phyloP scores from a whole-genome alignment of 176 grass and related monocot species.

The Microstegium vimineum region DNA sequence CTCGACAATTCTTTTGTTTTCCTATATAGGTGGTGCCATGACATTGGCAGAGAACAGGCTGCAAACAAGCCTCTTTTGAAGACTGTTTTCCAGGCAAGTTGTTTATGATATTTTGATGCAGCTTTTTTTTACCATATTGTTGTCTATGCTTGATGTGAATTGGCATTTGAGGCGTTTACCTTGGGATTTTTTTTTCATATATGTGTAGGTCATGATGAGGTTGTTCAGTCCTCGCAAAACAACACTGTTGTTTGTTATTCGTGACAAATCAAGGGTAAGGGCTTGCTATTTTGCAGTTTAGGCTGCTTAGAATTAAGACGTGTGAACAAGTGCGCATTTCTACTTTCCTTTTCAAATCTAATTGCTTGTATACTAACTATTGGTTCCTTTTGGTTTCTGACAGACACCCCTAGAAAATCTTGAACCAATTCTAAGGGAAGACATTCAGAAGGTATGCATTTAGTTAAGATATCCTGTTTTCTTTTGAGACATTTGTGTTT shows the following conservation, averaged over 20 bases:
- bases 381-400: slow-evolving; percentile 27
- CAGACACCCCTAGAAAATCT: slow-evolving; percentile 94
- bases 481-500: slow-evolving; percentile 9
- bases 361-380: slow-evolving; percentile 5
- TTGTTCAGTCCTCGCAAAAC: slow-evolving; percentile 98
- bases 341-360: slow-evolving; percentile 12
- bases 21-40: slow-evolving; percentile 91
- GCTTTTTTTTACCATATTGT: background rate
- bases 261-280: slow-evolving; percentile 90
- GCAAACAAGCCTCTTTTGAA: slow-evolving; percentile 99
- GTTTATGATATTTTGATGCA: slow-evolving; percentile 7
- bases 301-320: background rate
- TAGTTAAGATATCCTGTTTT: slow-evolving; percentile 4
- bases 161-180: background rate
- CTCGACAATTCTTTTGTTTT: slow-evolving; percentile 23
- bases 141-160: background rate
- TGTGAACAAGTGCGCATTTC: background rate
- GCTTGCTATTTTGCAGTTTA: slow-evolving; percentile 8
- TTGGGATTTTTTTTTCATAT: slow-evolving; percentile 3
- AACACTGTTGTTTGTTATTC: slow-evolving; percentile 92
- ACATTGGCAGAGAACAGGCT: slow-evolving; percentile 99
- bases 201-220: slow-evolving; percentile 92
- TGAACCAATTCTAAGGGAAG: slow-evolving; percentile 92
- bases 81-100: slow-evolving; percentile 91
- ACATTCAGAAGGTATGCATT: slow-evolving; percentile 88